These are phyloP conservation scores for Blastobotrys attinorum DNA, from an alignment of 805 yeast species.

Conservation along the genomic window DNA sequence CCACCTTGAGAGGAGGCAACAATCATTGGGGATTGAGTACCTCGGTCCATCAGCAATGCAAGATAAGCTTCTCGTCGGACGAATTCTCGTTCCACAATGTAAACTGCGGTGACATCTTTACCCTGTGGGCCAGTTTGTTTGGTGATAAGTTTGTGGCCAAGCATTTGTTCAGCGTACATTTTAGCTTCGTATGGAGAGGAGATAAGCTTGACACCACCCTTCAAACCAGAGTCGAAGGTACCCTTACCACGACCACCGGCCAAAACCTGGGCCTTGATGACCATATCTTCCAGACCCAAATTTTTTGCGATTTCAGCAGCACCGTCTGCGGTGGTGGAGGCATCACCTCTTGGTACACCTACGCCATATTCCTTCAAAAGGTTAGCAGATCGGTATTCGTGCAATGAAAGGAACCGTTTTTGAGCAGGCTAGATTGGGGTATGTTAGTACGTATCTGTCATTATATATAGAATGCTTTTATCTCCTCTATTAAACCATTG, in stretches of 20 bases:
- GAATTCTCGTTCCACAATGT: slow-evolving; percentile 89
- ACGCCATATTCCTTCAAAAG: slow-evolving; percentile 76
- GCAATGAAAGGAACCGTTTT: slow-evolving; percentile 77
- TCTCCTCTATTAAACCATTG: neutral
- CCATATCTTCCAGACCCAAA: slow-evolving; percentile 69
- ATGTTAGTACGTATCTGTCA: too few species aligned
- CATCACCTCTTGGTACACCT: slow-evolving; percentile 85
- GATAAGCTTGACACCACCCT: slow-evolving; percentile 94
- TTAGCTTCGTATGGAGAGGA: slow-evolving; percentile 78
- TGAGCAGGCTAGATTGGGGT: slow-evolving; percentile 6
- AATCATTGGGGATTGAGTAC: slow-evolving; percentile 79
- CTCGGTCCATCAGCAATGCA: slow-evolving; percentile 92
- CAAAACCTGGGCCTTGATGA: slow-evolving; percentile 95
- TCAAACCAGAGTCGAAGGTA: slow-evolving; percentile 87
- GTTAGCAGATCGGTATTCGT: slow-evolving; percentile 93
- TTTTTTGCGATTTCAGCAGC: slow-evolving; percentile 77
- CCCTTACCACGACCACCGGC: slow-evolving; percentile 99
- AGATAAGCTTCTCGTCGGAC: slow-evolving; percentile 93
- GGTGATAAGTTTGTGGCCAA: slow-evolving; percentile 87
- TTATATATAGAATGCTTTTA: neutral
- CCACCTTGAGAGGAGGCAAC: slow-evolving; percentile 98
- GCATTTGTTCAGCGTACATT: slow-evolving; percentile 81
- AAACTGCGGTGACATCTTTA: slow-evolving; percentile 93
- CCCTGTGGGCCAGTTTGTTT: slow-evolving; percentile 98
- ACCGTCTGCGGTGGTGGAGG: slow-evolving; percentile 83